Percentiles rank a stretch among this genome's conserved stretches.
phyloP scores from a whole-genome alignment of 2,329 filamentous ascomycete genomes.

The Geosmithia flava region DNA sequence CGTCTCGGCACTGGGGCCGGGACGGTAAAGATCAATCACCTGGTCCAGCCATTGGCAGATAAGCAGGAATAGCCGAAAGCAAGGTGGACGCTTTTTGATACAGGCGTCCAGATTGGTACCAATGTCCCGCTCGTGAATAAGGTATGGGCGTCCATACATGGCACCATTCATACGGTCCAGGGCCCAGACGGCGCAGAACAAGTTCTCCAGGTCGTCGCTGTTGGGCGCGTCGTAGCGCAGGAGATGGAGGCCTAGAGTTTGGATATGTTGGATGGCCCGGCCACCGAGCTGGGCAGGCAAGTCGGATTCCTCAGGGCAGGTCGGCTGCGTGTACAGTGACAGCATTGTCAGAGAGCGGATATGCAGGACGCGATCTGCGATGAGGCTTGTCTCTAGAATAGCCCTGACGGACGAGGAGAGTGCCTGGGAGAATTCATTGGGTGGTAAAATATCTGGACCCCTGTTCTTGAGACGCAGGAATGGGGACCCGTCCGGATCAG shows the following conservation, averaged over 20 bases:
- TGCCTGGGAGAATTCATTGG: conserved; percentile 33
- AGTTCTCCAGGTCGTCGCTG: conserved; percentile 28
- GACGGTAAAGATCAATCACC: conserved; percentile 48
- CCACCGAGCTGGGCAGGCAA: conserved; percentile 38
- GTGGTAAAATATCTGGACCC: conserved; percentile 23
- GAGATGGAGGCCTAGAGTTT: conserved; percentile 43
- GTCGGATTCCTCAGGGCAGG: conserved; percentile 39
- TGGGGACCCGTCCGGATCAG: conserved; percentile 29
- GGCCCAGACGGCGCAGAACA: conserved; percentile 49
- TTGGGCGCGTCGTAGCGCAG: conserved; percentile 24
- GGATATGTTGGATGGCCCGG: conserved; percentile 42
- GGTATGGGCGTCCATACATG: conserved; percentile 44
- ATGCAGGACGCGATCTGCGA: conserved; percentile 40
- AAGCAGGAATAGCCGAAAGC: conserved; percentile 43
- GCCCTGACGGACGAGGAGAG: conserved; percentile 35
- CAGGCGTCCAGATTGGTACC: conserved; percentile 38
- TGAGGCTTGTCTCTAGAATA: conserved; percentile 38
- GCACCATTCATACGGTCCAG: conserved; percentile 47
- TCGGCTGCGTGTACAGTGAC: conserved; percentile 47
- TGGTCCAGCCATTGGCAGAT: conserved; percentile 43
- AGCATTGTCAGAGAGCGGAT: conserved; percentile 41
- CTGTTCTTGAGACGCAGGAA: conserved; percentile 30
- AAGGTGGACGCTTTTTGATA: conserved; percentile 35
- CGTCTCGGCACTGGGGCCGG: conserved; percentile 27
- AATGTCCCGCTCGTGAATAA: conserved; percentile 49